Conservation (phyloP, 129 eudicot species). For the Pseudognaphalium luteoalbum region DNA sequence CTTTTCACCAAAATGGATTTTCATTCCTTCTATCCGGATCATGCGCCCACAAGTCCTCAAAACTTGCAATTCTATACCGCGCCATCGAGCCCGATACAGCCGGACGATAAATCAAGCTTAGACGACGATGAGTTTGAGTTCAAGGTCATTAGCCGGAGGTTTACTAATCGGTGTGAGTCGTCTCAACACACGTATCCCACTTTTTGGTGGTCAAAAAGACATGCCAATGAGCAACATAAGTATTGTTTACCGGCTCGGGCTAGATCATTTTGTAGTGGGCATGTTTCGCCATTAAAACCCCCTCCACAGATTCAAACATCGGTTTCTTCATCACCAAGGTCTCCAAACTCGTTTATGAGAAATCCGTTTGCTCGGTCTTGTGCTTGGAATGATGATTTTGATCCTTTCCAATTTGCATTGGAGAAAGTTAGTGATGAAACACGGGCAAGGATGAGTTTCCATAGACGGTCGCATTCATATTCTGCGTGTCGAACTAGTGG, state of each 20-base stretch:
- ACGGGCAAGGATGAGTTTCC: slow-evolving; percentile 44
- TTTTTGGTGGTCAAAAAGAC: slow-evolving; percentile 15
- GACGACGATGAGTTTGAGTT: slow-evolving; percentile 55
- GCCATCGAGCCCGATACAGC: slow-evolving; percentile 54
- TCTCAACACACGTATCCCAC: slow-evolving; percentile 4
- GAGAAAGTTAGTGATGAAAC: slow-evolving; percentile 71
- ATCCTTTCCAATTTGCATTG: slow-evolving; percentile 75
- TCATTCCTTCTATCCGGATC: slow-evolving; percentile 38
- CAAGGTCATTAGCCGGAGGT: slow-evolving; percentile 40
- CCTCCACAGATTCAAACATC: slow-evolving; percentile 67
- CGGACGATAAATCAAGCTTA: background rate
- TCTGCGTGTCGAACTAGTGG: slow-evolving; percentile 42
- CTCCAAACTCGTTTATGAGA: slow-evolving; percentile 37
- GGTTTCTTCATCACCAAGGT: slow-evolving; percentile 44
- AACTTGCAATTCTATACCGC: slow-evolving; percentile 48
- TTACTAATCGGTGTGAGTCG: slow-evolving; percentile 21
- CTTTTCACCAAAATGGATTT: slow-evolving; percentile 34
- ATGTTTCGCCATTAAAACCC: slow-evolving; percentile 31
- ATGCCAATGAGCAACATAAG: background rate
- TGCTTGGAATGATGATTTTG: slow-evolving; percentile 73
- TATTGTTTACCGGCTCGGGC: background rate
- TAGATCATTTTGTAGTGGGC: slow-evolving; percentile 4
- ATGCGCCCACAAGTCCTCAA: slow-evolving; percentile 36
- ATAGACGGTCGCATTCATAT: slow-evolving; percentile 57
- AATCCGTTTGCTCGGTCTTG: slow-evolving; percentile 44